A percentile compares a stretch with the other conserved stretches of the same genome.
Conservation (phyloP, 2,329 filamentous ascomycete species). For the Nannizzia gypsea region DNA sequence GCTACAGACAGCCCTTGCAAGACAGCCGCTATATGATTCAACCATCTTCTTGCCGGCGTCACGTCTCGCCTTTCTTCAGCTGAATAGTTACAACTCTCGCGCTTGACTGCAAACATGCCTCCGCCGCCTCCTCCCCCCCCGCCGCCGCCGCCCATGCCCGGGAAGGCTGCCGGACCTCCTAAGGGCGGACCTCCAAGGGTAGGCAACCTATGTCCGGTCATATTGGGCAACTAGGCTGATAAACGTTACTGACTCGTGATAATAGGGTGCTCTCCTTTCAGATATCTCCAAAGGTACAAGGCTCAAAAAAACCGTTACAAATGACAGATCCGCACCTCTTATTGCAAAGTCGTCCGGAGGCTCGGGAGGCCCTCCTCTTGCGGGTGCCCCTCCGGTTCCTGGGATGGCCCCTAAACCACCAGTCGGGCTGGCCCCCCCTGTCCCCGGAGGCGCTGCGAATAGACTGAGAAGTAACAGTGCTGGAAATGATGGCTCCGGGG, state of each 20-base stretch:
- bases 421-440: slow-evolving; percentile 58
- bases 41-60: background rate
- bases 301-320: slow-evolving; percentile 78
- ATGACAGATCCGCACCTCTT: slow-evolving; percentile 77
- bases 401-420: slow-evolving; percentile 45
- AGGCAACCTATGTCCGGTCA: background rate
- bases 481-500: slow-evolving; percentile 28
- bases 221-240: no score
- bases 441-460: slow-evolving; percentile 44
- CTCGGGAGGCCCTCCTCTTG: slow-evolving; percentile 50
- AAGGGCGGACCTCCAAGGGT: slow-evolving; percentile 36
- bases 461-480: slow-evolving; percentile 73
- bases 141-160: slow-evolving; percentile 55
- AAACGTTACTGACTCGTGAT: background rate
- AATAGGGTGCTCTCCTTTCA: slow-evolving; percentile 68
- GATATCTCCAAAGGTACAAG: slow-evolving; percentile 74
- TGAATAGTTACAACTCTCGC: slow-evolving; percentile 1
- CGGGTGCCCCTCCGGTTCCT: slow-evolving; percentile 72
- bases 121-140: slow-evolving; percentile 41
- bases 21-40: slow-evolving; percentile 4
- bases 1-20: background rate
- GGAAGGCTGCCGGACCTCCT: slow-evolving; percentile 41
- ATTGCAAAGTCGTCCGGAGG: slow-evolving; percentile 47
- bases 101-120: slow-evolving; percentile 25
- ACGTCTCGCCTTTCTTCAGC: background rate